These are phyloP conservation scores for Capsicum rhomboideum DNA, from an alignment of 257 asterid genomes.

Conservation along the genomic window DNA sequence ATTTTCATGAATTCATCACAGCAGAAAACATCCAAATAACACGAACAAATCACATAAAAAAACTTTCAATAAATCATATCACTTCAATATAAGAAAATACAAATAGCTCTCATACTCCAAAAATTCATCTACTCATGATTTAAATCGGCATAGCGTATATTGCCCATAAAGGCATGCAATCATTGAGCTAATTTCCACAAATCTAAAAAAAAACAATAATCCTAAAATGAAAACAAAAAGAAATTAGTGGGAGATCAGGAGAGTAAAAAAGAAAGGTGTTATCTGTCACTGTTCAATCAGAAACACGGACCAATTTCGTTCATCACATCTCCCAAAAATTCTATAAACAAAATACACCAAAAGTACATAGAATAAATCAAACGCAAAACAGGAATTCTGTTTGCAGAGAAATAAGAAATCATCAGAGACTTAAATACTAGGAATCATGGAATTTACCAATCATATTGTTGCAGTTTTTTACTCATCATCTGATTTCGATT, in stretches of 20 bases:
- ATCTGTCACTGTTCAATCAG: conserved; percentile 42
- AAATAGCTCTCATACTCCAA: background rate
- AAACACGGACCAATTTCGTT: conserved; percentile 50
- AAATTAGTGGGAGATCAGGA: conserved; percentile 29
- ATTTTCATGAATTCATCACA: background rate
- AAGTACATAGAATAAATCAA: too few relatives aligned
- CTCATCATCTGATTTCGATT: conserved; percentile 33
- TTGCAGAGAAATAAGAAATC: conserved; percentile 10
- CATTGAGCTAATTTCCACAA: conserved; percentile 15
- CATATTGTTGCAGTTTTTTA: conserved; percentile 51
- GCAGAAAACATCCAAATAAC: background rate
- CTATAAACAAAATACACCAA: too few relatives aligned
- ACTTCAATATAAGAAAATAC: background rate
- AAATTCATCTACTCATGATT: background rate
- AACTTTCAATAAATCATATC: background rate
- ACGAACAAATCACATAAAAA: background rate
- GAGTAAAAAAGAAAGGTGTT: conserved; percentile 19
- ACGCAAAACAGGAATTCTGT: too few relatives aligned
- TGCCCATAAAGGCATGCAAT: conserved; percentile 23
- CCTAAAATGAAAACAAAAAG: background rate
- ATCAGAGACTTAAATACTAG: conserved; percentile 60
- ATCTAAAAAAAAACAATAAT: background rate
- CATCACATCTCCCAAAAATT: conserved; percentile 33
- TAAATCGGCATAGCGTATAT: conserved; percentile 39
- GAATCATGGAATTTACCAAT: conserved; percentile 36